Evolutionary conservation across 2,329 filamentous ascomycete species (phyloP).

Genomic region (Thelonectria olida): DNA sequence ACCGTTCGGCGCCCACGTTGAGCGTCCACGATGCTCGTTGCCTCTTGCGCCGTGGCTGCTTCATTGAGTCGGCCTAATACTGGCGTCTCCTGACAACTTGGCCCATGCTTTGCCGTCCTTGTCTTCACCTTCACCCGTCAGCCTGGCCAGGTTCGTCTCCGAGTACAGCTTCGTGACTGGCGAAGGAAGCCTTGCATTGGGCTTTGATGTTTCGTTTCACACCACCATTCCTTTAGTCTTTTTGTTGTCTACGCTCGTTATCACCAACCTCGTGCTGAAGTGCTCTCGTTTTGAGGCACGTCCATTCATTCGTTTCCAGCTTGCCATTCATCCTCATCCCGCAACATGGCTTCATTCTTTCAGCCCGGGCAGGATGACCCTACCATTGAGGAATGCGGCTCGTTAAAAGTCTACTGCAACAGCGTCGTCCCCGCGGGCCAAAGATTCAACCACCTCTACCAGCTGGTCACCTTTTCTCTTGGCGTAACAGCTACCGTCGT

Average conservation of each 20-base stretch:
- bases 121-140: too few species aligned
- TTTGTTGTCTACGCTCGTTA: background rate
- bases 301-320: constrained; percentile 1
- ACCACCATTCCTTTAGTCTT: background rate
- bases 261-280: background rate
- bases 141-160: too few species aligned
- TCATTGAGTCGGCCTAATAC: too few species aligned
- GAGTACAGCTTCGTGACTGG: too few species aligned
- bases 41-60: too few species aligned
- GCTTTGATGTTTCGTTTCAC: background rate
- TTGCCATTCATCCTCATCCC: background rate
- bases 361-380: constrained; percentile 16
- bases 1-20: background rate
- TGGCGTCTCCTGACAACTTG: too few species aligned
- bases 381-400: constrained; percentile 4
- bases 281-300: constrained; percentile 11
- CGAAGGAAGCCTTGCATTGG: too few species aligned
- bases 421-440: constrained; percentile 3
- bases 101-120: too few species aligned
- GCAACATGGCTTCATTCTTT: constrained; percentile 21
- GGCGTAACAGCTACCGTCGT: constrained; percentile 8
- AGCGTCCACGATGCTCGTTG: too few species aligned
- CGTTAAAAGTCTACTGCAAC: constrained; percentile 18
- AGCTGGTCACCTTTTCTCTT: constrained; percentile 12
- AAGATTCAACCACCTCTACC: constrained; percentile 5